Base-by-base conservation (phyloP, 192 early-diverging fungal genomes). In the Backusella liffmaniae region DNA sequence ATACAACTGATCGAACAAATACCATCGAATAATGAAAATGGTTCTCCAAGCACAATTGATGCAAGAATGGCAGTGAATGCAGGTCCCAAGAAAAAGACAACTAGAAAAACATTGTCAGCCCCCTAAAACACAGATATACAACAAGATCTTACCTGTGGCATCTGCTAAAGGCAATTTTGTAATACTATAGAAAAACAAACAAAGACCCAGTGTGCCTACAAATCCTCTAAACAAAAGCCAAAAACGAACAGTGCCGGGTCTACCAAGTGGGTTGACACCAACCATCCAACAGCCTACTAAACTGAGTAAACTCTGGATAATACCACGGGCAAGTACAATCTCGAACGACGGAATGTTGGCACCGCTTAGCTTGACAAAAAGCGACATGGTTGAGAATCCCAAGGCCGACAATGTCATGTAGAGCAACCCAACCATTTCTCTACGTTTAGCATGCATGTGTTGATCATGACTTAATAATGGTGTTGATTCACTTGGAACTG, bases 41-140 rank as follows among this genome's bases (percentile, higher is more conserved):
- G 84, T 73, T 95, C 94, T 23, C 85, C 84, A 1, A 95, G 80
- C 53, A 85, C 82, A 67, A 88, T 51, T 49, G 83, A 73, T 0
- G 90, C 94, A 67, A 93, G 77, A 29, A 95, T 77, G 0, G 92
- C 90, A 18, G 91, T 93, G 76, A 95, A 92, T n/a, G 88, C 87
- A 3, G 94, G 93, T 12, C 88, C 88, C 6, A 91, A 88, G 75
- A 94, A 95, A 73, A 94, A 95, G 9, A 94, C 81, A 4, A 92
- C 91, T 35, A 46, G 1, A 8, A 51, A 15, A 68, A 16, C 2
- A 32, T 32, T n/a, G 18, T 49, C 18, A 29, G 23, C 29, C 12
- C 9, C 23, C 12, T 0, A 62, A 4, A 2, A 12, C 66, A 30
- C 29, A 30, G 15, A 23, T 23, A 70, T 16, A 59, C 3, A 26